Percentiles rank a stretch among this genome's conserved stretches.
phyloP scores from a whole-genome alignment of 768 basidiomycete species.

The Suillus tomentosus region DNA sequence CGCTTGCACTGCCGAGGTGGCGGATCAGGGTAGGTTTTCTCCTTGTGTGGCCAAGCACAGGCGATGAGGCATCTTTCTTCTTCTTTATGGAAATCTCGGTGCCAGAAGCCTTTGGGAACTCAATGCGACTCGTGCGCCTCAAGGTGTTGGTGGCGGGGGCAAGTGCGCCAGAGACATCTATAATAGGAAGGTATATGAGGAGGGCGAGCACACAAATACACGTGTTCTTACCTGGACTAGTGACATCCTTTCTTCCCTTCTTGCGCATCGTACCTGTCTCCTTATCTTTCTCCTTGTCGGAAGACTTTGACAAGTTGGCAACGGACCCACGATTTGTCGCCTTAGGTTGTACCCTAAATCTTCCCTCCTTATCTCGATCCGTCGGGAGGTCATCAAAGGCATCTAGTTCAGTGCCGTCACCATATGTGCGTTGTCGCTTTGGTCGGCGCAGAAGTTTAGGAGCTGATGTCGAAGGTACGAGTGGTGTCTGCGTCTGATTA shows the following conservation, averaged over 20 bases:
- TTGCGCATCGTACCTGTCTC: constrained; percentile 62
- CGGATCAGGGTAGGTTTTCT: constrained; percentile 89
- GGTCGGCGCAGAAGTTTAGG: constrained; percentile 75
- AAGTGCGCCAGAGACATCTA: constrained; percentile 32
- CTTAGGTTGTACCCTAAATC: constrained; percentile 75
- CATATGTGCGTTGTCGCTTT: constrained; percentile 75
- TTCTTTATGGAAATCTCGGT: constrained; percentile 48
- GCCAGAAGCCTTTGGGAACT: constrained; percentile 45
- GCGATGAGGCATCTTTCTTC: constrained; percentile 54
- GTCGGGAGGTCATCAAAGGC: constrained; percentile 85
- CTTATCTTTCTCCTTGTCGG: constrained; percentile 39
- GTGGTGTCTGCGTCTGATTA: constrained; percentile 26
- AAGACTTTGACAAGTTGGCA: constrained; percentile 44
- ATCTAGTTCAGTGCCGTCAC: constrained; percentile 90
- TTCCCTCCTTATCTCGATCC: constrained; percentile 79
- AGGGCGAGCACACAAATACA: constrained; percentile 3
- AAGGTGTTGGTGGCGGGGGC: constrained; percentile 53
- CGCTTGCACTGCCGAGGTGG: constrained; percentile 66
- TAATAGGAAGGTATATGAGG: constrained; percentile 5
- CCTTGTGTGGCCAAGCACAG: constrained; percentile 46
- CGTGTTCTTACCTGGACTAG: constrained; percentile 44
- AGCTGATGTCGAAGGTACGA: constrained; percentile 46
- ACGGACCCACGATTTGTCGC: constrained; percentile 63
- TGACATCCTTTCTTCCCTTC: constrained; percentile 53
- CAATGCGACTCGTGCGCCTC: constrained; percentile 59